A percentile compares a stretch with the other conserved stretches of the same genome.
Conservation (phyloP, 2,329 filamentous ascomycete species). For the Fusarium sp. region DNA sequence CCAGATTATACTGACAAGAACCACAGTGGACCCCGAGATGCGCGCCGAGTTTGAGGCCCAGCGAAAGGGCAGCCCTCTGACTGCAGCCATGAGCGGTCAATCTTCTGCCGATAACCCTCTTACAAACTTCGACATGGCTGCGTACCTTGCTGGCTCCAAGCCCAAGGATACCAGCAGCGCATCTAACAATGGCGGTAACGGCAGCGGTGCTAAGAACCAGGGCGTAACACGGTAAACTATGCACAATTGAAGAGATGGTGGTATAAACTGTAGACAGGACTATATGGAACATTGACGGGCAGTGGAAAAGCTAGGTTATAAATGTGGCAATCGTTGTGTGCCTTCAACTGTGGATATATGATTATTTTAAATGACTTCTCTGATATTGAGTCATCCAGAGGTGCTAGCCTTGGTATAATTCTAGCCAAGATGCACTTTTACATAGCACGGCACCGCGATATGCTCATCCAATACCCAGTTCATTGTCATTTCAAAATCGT, state of each 20-base stretch:
- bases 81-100: slow-evolving; percentile 63
- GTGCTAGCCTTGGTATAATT: background rate
- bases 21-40: slow-evolving; percentile 93
- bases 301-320: slow-evolving; percentile 14
- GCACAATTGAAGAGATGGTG: background rate
- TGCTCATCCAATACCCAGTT: slow-evolving; percentile 13
- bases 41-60: slow-evolving; percentile 92
- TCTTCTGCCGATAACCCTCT: slow-evolving; percentile 58
- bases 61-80: slow-evolving; percentile 80
- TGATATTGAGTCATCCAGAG: background rate
- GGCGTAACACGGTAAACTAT: slow-evolving; percentile 55
- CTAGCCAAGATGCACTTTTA: background rate
- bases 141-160: slow-evolving; percentile 70
- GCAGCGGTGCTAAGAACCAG: slow-evolving; percentile 54
- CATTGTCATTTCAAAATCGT: slow-evolving; percentile 14
- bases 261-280: slow-evolving; percentile 1
- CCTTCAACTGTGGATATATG: slow-evolving; percentile 6
- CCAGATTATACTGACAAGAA: slow-evolving; percentile 3
- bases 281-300: background rate
- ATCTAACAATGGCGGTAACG: slow-evolving; percentile 37
- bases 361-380: slow-evolving; percentile 3
- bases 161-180: slow-evolving; percentile 56
- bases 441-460: slow-evolving; percentile 2
- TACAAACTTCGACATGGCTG: slow-evolving; percentile 72
- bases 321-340: slow-evolving; percentile 17